Conservation (phyloP, 2,329 filamentous ascomycete genomes). For the Penicillium sp. region DNA sequence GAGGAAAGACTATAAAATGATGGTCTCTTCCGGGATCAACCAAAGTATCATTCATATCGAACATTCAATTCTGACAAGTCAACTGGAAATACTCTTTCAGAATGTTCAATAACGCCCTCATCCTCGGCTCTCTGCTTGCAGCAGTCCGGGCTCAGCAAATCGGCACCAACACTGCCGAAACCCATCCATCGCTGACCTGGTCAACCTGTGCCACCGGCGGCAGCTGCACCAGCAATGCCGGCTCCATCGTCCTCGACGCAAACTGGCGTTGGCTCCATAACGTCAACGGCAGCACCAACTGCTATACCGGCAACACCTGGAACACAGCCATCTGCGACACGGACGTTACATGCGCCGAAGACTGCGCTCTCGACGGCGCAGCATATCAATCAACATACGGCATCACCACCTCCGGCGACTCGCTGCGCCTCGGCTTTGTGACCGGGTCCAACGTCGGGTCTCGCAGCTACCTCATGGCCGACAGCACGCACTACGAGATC, state of each 20-base stretch:
- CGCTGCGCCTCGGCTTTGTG: constrained; percentile 48
- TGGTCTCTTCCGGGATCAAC: background rate
- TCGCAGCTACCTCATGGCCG: constrained; percentile 62
- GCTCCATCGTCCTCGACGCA: constrained; percentile 53
- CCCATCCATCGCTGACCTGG: constrained; percentile 53
- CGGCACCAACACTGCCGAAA: constrained; percentile 9
- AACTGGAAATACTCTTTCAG: background rate
- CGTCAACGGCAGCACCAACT: constrained; percentile 50
- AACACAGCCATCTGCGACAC: constrained; percentile 48
- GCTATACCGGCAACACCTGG: constrained; percentile 54
- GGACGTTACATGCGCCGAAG: constrained; percentile 49
- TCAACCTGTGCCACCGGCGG: constrained; percentile 51
- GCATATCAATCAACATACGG: constrained; percentile 53
- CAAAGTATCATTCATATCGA: background rate
- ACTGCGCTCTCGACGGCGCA: constrained; percentile 57
- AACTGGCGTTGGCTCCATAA: constrained; percentile 60
- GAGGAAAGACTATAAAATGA: background rate
- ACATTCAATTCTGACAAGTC: background rate
- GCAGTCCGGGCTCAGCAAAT: constrained; percentile 12
- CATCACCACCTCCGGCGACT: constrained; percentile 48
- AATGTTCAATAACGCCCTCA: constrained; percentile 9
- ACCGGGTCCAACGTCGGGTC: constrained; percentile 43
- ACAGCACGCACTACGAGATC: constrained; percentile 60
- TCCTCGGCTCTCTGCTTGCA: constrained; percentile 7
- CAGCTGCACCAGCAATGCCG: constrained; percentile 50